Evolutionary conservation across 106 monocot genomes (phyloP), one percentile per base, ranked within the genome.

Genomic region (Allium sativum): DNA sequence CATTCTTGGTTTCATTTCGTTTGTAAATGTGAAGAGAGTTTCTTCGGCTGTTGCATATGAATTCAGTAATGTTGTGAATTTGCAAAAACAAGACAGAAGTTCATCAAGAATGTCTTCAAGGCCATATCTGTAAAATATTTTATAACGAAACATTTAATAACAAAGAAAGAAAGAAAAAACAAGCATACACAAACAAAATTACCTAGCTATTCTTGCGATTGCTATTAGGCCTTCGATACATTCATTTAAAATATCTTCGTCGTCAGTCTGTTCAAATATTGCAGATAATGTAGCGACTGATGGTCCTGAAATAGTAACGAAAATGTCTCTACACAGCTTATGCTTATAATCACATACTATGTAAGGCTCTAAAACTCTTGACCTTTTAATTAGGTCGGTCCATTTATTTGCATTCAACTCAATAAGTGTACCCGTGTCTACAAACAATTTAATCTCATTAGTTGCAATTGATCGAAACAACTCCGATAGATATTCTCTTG

Each of bases 31-130:
- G 76, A 80, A 75, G 42, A 87, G 79, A 7, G 82, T 87, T 64
- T 96, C 96, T 22, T 96, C 91, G 1, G 74, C 66, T 8, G 87
- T 78, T 21, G 87, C 81, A 58, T 96, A 96, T 4, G 90, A 91
- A 51, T 96, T 91, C 20, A 96, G 65, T 0, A 91, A 79, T 0
- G 77, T 75, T 1, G 95, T 90, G 77, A 79, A 90, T 45, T 87
- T 90, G 82, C 90, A 95, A 79, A 95, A 82, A 50, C 90, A 90
- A 6, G 74, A 82, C 53, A 95, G 73, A 65, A 96, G 79, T 78
- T 87, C 91, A 57, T 96, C 96, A 0, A 96, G 84, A 48, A 87
- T 73, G 72, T 96, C 96, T 55, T 83, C 81, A 8, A 96, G 51
- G 3, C 87, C 79, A 57, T 91, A 74, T 31, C 31, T 31, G 31